These are phyloP conservation scores for Gaeumannomyces tritici DNA, from an alignment of 2,329 filamentous ascomycete genomes.

Conservation along the genomic window DNA sequence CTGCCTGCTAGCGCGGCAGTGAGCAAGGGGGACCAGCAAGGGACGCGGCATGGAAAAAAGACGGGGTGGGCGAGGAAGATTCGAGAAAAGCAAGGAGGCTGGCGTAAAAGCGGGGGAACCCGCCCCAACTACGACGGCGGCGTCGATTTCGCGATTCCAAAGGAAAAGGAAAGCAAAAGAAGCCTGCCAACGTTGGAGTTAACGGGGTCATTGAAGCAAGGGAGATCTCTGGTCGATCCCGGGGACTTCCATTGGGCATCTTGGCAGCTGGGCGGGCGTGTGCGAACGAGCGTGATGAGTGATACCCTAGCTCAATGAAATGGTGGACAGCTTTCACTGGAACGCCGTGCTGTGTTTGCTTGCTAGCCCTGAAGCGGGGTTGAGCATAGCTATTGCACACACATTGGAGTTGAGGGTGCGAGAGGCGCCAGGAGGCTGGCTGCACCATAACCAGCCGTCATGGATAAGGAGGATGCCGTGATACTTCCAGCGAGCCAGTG, in stretches of 20 bases:
- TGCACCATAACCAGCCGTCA: background rate
- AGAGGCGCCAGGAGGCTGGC: too few species aligned
- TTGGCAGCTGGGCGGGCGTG: background rate
- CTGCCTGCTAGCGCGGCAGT: too few species aligned
- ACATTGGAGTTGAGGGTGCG: too few species aligned
- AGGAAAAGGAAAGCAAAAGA: background rate
- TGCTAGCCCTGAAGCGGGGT: too few species aligned
- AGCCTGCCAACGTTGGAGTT: background rate
- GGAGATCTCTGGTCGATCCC: background rate
- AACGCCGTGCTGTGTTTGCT: background rate
- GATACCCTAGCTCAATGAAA: background rate
- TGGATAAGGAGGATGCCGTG: background rate
- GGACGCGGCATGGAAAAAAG: background rate
- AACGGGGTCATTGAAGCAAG: background rate
- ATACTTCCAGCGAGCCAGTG: background rate
- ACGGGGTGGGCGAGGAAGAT: background rate
- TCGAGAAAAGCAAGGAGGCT: background rate
- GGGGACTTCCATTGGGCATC: background rate
- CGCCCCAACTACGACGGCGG: too few species aligned
- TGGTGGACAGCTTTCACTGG: background rate
- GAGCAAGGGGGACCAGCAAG: background rate
- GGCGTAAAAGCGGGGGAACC: background rate
- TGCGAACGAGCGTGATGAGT: background rate
- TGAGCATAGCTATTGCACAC: background rate
- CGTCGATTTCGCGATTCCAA: background rate